These are phyloP conservation scores for Cryptococcus sp. DNA, from an alignment of 1,284 basidiomycete genomes.

Conservation along the genomic window DNA sequence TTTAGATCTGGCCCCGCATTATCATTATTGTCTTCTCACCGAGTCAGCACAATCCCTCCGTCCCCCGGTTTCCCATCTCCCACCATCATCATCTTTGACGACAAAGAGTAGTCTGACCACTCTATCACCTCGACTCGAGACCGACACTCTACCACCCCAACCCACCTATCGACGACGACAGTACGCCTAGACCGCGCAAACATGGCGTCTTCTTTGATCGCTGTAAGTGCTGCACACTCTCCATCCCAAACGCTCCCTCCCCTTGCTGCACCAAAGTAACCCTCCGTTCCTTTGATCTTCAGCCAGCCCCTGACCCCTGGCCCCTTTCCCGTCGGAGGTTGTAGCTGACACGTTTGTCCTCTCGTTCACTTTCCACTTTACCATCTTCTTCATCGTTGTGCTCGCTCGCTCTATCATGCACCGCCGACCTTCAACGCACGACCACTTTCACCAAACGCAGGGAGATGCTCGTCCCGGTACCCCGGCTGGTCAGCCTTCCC, in stretches of 20 bases:
- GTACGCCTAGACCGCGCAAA: too few species aligned
- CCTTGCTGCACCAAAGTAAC: too few species aligned
- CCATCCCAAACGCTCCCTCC: too few species aligned
- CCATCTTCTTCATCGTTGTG: slow-evolving; percentile 3
- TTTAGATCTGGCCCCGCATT: not conserved
- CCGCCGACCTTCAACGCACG: slow-evolving; percentile 8
- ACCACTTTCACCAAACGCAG: slow-evolving; percentile 40
- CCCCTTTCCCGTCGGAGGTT: too few species aligned
- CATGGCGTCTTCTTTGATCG: too few species aligned
- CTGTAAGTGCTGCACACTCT: too few species aligned
- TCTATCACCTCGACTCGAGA: too few species aligned
- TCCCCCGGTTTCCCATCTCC: not conserved
- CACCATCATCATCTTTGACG: not conserved
- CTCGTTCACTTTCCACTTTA: slow-evolving; percentile 9
- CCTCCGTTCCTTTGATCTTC: too few species aligned
- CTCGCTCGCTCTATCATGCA: not conserved
- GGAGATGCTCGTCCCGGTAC: slow-evolving; percentile 31
- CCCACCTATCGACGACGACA: too few species aligned
- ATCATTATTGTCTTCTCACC: not conserved
- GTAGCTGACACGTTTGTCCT: not conserved
- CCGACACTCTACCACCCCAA: too few species aligned
- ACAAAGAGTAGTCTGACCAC: too few species aligned
- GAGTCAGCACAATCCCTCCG: not conserved
- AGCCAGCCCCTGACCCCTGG: too few species aligned
- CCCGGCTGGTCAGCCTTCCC: slow-evolving; percentile 23